These are phyloP conservation scores for Tetraselmis striata DNA, from an alignment of 139 green algal genomes.

Conservation along the genomic window DNA sequence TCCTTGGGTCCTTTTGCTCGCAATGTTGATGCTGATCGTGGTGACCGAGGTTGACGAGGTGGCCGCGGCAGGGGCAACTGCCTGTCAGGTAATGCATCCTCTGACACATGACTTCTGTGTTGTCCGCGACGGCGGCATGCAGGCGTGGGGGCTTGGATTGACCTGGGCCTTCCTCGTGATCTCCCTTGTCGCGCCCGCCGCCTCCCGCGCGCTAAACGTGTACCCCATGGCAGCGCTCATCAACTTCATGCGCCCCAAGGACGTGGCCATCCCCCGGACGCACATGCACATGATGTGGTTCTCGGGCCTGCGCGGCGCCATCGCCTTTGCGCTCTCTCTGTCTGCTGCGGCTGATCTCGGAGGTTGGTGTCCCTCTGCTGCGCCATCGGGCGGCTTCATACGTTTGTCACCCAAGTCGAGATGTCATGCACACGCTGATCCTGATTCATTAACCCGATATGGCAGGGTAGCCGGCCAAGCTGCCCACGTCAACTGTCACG, in stretches of 20 bases:
- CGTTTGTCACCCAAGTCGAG: too few species aligned
- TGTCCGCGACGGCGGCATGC: too few species aligned
- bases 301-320: slow-evolving; percentile 45
- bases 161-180: slow-evolving; percentile 13
- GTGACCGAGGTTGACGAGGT: too few species aligned
- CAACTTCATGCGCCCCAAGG: slow-evolving; percentile 33
- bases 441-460: too few species aligned
- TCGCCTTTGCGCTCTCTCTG: slow-evolving; percentile 57
- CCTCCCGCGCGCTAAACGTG: slow-evolving; percentile 44
- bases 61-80: too few species aligned
- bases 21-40: too few species aligned
- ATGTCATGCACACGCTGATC: too few species aligned
- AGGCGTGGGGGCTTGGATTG: background rate
- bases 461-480: too few species aligned
- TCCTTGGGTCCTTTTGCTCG: too few species aligned
- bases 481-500: too few species aligned
- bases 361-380: slow-evolving; percentile 10
- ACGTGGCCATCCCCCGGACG: slow-evolving; percentile 23
- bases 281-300: slow-evolving; percentile 56
- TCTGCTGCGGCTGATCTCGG: slow-evolving; percentile 25
- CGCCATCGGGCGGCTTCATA: background rate
- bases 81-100: too few species aligned
- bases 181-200: slow-evolving; percentile 34
- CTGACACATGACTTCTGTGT: too few species aligned
- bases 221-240: slow-evolving; percentile 25